Conservation (phyloP, 78 protist species). For the Dictyostelium discoideum region DNA sequence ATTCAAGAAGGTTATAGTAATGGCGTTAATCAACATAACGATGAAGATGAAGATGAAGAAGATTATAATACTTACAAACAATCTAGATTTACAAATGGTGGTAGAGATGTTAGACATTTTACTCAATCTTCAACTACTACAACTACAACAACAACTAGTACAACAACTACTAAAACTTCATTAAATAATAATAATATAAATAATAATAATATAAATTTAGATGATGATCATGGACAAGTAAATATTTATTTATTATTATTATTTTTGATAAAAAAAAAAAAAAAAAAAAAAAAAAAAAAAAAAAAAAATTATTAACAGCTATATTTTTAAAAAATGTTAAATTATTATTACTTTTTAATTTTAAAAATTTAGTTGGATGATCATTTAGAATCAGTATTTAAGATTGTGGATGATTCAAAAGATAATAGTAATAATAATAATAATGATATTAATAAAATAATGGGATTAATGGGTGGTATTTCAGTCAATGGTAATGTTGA, state of each 20-base stretch:
- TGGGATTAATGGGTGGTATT: constrained; percentile 10
- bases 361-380: constrained; percentile 31
- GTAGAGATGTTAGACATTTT: constrained; percentile 14
- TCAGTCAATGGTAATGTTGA: not conserved
- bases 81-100: constrained; percentile 17
- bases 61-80: not conserved
- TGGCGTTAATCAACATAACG: not conserved
- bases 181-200: not conserved
- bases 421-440: not conserved
- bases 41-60: constrained; percentile 18
- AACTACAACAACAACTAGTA: constrained; percentile 6
- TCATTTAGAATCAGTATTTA: constrained; percentile 71
- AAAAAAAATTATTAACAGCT: not conserved
- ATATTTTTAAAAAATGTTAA: not conserved
- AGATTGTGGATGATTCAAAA: constrained; percentile 67
- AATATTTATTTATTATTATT: not conserved
- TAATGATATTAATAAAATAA: constrained; percentile 2
- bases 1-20: not conserved
- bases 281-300: not conserved
- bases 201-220: constrained; percentile 1
- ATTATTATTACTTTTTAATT: not conserved
- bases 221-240: not conserved
- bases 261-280: not conserved
- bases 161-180: not conserved
- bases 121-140: constrained; percentile 15